Evolutionary conservation across 495 filamentous ascomycete genomes (phyloP).

Genomic region (Podospora anserina): DNA sequence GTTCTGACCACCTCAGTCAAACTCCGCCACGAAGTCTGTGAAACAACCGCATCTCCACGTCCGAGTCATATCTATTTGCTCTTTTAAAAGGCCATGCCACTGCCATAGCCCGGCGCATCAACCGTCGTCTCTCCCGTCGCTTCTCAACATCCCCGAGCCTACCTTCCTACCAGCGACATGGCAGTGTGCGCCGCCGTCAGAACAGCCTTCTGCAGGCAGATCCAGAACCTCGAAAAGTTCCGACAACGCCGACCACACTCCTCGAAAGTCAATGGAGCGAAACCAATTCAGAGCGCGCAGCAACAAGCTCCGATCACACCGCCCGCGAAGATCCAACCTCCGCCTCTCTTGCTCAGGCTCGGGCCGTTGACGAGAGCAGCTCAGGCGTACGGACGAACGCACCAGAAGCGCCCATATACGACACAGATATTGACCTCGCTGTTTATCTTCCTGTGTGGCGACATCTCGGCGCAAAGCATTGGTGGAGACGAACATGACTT

Average conservation of each 20-base stretch:
- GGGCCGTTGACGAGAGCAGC: slow-evolving; percentile 27
- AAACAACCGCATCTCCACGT: neutral
- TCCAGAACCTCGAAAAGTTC: slow-evolving; percentile 19
- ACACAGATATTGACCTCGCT: neutral
- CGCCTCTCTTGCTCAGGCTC: slow-evolving; percentile 51
- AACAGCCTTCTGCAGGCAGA: slow-evolving; percentile 25
- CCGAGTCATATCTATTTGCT: neutral
- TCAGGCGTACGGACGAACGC: neutral
- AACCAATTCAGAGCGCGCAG: slow-evolving; percentile 25
- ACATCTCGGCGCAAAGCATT: slow-evolving; percentile 68
- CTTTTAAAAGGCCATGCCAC: neutral
- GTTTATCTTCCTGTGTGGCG: slow-evolving; percentile 26
- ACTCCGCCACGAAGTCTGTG: neutral
- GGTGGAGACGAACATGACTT: slow-evolving; percentile 64
- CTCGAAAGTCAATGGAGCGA: slow-evolving; percentile 18
- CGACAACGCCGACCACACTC: slow-evolving; percentile 31
- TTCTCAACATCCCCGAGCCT: neutral
- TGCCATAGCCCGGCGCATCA: neutral
- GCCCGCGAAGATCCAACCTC: slow-evolving; percentile 43
- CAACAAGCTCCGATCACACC: slow-evolving; percentile 39
- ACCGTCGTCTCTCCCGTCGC: neutral
- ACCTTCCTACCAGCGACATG: slow-evolving; percentile 11
- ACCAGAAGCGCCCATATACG: neutral
- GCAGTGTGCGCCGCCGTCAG: slow-evolving; percentile 18
- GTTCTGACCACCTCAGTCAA: neutral